phyloP scores from a whole-genome alignment of 345 rosid genomes.

The Conringia planisiliqua region DNA sequence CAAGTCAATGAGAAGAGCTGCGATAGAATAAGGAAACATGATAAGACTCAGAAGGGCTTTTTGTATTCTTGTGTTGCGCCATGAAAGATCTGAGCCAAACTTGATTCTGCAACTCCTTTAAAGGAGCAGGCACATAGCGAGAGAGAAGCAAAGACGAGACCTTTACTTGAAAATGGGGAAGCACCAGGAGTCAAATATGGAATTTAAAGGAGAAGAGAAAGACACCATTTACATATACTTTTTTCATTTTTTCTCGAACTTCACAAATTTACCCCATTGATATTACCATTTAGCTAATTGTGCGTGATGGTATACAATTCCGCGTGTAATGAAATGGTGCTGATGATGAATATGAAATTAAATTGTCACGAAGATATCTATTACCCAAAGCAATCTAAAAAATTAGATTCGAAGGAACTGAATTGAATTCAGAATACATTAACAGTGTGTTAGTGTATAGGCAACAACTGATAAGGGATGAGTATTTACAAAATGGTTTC shows the following conservation, averaged over 20 bases:
- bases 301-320: neutral
- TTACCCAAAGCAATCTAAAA: neutral
- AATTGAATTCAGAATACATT: too few relatives aligned
- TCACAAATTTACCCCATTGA: neutral
- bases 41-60: neutral
- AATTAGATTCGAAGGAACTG: neutral
- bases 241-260: neutral
- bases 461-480: too few relatives aligned
- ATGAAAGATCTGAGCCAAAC: neutral
- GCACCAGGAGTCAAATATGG: neutral
- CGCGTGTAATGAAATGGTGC: neutral
- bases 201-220: neutral
- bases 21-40: neutral
- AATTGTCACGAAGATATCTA: neutral
- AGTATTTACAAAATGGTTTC: constrained; percentile 43
- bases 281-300: neutral
- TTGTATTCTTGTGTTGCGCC: neutral
- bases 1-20: neutral
- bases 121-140: neutral
- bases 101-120: neutral
- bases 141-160: neutral
- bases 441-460: too few relatives aligned
- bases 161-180: neutral
- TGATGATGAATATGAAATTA: neutral
- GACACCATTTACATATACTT: neutral